These are phyloP conservation scores for Phytophthora cajani DNA, from an alignment of 352 stramenopile species.

Conservation along the genomic window DNA sequence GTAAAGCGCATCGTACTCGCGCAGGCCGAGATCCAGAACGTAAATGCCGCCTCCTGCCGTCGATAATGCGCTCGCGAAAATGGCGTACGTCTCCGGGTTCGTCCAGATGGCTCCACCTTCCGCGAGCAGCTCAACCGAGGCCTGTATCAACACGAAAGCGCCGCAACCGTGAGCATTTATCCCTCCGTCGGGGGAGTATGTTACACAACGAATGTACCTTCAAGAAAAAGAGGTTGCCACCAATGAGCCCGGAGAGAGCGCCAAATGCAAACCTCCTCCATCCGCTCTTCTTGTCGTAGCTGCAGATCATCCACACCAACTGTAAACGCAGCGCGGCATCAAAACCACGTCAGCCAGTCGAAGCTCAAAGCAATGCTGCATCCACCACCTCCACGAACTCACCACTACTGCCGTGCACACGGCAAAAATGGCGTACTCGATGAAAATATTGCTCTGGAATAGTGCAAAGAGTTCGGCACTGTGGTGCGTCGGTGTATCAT, in stretches of 20 bases:
- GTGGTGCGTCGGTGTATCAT: slow-evolving; percentile 78
- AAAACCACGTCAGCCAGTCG: slow-evolving; percentile 5
- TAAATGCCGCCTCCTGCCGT: slow-evolving; percentile 82
- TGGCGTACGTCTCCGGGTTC: slow-evolving; percentile 75
- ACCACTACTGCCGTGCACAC: slow-evolving; percentile 49
- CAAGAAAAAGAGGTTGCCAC: slow-evolving; percentile 89
- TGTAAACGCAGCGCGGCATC: slow-evolving; percentile 28
- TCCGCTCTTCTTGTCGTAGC: slow-evolving; percentile 62
- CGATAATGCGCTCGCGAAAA: slow-evolving; percentile 68
- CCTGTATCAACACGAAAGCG: slow-evolving; percentile 39
- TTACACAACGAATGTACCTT: slow-evolving; percentile 55
- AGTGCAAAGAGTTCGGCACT: slow-evolving; percentile 83
- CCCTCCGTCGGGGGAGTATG: neutral
- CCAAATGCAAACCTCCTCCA: slow-evolving; percentile 85
- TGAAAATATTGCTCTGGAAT: slow-evolving; percentile 75
- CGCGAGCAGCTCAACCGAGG: slow-evolving; percentile 79
- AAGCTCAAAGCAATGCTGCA: neutral
- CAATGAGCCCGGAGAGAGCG: slow-evolving; percentile 78
- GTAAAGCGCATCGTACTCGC: slow-evolving; percentile 89
- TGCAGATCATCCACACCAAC: slow-evolving; percentile 81
- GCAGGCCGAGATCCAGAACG: slow-evolving; percentile 74
- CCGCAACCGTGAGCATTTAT: slow-evolving; percentile 1
- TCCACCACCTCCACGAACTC: slow-evolving; percentile 17
- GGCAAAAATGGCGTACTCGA: slow-evolving; percentile 68
- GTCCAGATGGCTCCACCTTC: slow-evolving; percentile 78